phyloP scores from a whole-genome alignment of 306 rosid genomes.

The Ammopiptanthus mongolicus region DNA sequence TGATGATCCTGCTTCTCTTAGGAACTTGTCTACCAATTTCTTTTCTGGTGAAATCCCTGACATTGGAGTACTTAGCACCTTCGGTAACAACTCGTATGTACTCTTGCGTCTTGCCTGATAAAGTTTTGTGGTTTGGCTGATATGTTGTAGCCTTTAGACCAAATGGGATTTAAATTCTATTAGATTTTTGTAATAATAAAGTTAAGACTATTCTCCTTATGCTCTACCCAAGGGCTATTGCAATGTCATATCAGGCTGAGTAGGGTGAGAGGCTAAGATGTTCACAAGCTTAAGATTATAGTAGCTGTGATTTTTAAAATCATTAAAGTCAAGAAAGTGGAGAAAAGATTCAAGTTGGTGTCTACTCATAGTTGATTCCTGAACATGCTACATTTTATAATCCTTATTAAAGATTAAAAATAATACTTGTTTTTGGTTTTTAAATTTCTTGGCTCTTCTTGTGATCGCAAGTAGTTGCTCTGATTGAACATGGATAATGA shows the following conservation, averaged over 20 bases:
- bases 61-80: conserved; percentile 82
- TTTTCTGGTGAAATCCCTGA: conserved; percentile 95
- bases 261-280: neutral
- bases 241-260: neutral
- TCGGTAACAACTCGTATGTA: conserved; percentile 71
- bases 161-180: neutral
- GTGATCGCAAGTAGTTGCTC: neutral
- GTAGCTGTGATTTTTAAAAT: neutral
- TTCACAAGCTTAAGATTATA: neutral
- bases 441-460: neutral
- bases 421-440: neutral
- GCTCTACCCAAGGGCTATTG: neutral
- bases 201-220: neutral
- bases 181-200: neutral
- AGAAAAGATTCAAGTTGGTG: neutral
- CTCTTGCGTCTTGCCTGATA: neutral
- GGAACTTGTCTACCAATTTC: conserved; percentile 93
- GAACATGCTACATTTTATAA: neutral
- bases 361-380: neutral
- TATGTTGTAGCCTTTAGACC: neutral
- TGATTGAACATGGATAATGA: neutral
- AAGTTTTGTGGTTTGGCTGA: neutral
- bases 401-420: neutral
- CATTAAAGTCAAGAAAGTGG: neutral
- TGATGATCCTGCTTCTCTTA: conserved; percentile 30